Base-by-base conservation (phyloP, 1,139 yeast species). In the Candida sanyaensis region DNA sequence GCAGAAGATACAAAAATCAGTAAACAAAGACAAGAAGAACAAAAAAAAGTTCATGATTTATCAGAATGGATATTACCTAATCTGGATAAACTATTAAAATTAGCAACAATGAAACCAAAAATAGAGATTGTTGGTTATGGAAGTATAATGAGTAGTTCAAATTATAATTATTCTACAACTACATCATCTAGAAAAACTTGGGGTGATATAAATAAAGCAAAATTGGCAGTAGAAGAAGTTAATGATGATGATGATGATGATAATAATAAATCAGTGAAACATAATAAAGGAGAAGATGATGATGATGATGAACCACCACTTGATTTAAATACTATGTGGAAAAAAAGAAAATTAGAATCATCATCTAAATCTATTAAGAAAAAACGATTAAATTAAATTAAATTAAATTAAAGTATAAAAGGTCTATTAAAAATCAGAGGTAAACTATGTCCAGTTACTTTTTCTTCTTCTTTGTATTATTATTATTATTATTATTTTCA, bases 51-150 rank as follows among this genome's bases (percentile, higher is more conserved):
- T 28, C 71, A 69, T 44, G 91, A 84, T 61, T 54, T 68, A 12
- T 84, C 88, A 28, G 86, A 80, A 65, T 86, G 92, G 92, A 71
- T 70, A 13, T 65, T 81, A 40, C 77, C 81, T 2, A 54, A 65
- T 36, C 64, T 73, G 30, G 51, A 56, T 2, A 43, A 58, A 12
- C 57, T 70, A 40, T 48, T 59, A 36, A 59, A 48, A 43, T 28
- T 46, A 33, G 53, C 55, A 10, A 41, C 45, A n/a, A 17, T 41
- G 30, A 52, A 48, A 40, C 50, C 55, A 6, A 43, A 47, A 33
- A 48, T 49, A 11, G 54, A 51, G 23, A 46, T 43, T 48, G 55
- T 36, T 5, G 87, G 88, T 0, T 82, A 76, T 56, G 75, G 81
- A 3, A 68, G 71, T 40, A 70, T 77, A 40, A 65, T 58, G 53